phyloP scores from a whole-genome alignment of 1,284 basidiomycete species.

The Tranzscheliella williamsii region DNA sequence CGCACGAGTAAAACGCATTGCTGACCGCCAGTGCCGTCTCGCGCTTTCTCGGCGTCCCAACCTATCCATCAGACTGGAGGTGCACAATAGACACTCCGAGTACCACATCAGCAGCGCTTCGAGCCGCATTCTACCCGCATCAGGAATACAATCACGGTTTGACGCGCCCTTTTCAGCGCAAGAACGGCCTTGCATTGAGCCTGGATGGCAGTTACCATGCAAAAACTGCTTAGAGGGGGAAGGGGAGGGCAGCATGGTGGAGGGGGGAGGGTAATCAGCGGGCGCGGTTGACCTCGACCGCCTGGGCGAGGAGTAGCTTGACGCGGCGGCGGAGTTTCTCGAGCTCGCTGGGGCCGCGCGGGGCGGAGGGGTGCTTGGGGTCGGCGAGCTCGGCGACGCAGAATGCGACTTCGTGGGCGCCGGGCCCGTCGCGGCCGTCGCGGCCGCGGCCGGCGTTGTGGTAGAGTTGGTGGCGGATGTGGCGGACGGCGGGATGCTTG shows the following conservation, averaged over 20 bases:
- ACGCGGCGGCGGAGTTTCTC: constrained; percentile 15
- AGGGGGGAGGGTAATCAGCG: no score
- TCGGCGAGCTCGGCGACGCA: constrained; percentile 17
- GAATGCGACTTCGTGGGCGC: constrained; percentile 19
- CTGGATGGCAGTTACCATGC: no score
- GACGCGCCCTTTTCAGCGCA: no score
- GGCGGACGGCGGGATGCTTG: constrained; percentile 16
- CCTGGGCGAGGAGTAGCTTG: constrained; percentile 11
- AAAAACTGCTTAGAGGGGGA: background rate
- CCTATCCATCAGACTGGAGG: constrained; percentile 38
- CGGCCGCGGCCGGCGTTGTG: constrained; percentile 6
- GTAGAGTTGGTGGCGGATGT: constrained; percentile 9
- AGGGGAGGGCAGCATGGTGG: background rate
- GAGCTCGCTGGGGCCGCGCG: constrained; percentile 6
- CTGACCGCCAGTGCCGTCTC: no score
- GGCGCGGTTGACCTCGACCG: constrained; percentile 19
- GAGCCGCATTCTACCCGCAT: no score
- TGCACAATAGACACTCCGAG: constrained; percentile 16
- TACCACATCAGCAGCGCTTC: no score
- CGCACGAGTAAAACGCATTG: background rate
- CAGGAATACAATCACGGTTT: no score
- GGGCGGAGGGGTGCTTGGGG: constrained; percentile 2
- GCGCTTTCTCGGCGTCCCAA: no score
- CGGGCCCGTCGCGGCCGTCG: constrained; percentile 14
- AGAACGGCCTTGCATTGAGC: no score